A percentile compares a stretch with the other conserved stretches of the same genome.
Conservation (phyloP, 1,139 yeast genomes). For the Lodderomyces theae region DNA sequence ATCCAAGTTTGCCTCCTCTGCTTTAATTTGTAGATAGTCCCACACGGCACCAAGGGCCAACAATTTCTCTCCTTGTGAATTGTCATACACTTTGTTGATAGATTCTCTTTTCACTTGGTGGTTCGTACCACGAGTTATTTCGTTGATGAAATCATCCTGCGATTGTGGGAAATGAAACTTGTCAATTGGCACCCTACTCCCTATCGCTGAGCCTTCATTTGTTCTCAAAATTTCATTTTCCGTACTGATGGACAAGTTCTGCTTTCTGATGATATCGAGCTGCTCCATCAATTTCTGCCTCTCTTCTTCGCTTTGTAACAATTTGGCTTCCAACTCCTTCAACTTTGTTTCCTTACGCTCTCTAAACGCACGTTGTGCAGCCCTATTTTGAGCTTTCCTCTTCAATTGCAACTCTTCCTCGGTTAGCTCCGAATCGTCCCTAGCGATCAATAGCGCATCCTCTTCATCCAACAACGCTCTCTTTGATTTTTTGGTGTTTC, state of each 20-base stretch:
- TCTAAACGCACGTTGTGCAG: slow-evolving; percentile 87
- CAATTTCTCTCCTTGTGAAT: slow-evolving; percentile 40
- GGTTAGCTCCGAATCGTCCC: slow-evolving; percentile 40
- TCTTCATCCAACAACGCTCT: slow-evolving; percentile 33
- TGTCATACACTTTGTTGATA: slow-evolving; percentile 34
- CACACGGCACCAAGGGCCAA: slow-evolving; percentile 78
- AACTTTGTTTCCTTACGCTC: slow-evolving; percentile 77
- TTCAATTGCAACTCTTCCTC: slow-evolving; percentile 53
- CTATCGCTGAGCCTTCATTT: neutral
- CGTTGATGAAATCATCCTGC: slow-evolving; percentile 35
- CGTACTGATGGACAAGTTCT: slow-evolving; percentile 52
- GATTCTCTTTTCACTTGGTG: slow-evolving; percentile 19
- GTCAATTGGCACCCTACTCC: neutral
- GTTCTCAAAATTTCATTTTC: slow-evolving; percentile 51
- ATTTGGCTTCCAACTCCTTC: slow-evolving; percentile 62
- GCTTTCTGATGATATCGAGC: slow-evolving; percentile 51
- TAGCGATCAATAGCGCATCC: slow-evolving; percentile 38
- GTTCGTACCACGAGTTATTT: slow-evolving; percentile 25
- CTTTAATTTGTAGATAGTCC: slow-evolving; percentile 62
- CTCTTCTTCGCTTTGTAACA: slow-evolving; percentile 60
- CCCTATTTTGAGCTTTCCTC: slow-evolving; percentile 80
- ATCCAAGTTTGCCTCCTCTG: slow-evolving; percentile 44
- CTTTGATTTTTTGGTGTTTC: slow-evolving; percentile 15
- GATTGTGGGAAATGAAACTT: slow-evolving; percentile 37
- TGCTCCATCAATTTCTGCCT: slow-evolving; percentile 50